These are phyloP conservation scores for Sugiyamaella pinicola DNA, from an alignment of 1,139 yeast species.

Conservation along the genomic window DNA sequence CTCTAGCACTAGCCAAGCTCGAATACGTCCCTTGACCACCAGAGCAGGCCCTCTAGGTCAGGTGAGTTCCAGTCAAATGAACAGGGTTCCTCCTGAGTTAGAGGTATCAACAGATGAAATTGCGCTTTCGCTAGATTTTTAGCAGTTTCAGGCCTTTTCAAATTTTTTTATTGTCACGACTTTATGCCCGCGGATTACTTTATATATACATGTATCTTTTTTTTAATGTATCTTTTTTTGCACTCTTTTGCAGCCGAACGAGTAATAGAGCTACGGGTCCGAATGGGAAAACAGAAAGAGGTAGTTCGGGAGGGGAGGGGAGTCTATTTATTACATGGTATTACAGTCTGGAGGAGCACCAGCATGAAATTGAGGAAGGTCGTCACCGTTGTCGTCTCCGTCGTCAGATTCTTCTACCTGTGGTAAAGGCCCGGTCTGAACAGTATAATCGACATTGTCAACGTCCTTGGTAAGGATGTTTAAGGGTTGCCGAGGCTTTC, in stretches of 20 bases:
- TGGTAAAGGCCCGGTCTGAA: slow-evolving; percentile 21
- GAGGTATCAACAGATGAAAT: slow-evolving; percentile 17
- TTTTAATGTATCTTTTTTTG: neutral
- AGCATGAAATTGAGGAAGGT: slow-evolving; percentile 14
- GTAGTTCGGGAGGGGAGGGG: neutral
- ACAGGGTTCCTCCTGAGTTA: slow-evolving; percentile 1
- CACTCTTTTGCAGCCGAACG: no score
- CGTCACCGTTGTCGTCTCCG: slow-evolving; percentile 20
- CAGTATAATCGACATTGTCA: slow-evolving; percentile 33
- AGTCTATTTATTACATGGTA: slow-evolving; percentile 28
- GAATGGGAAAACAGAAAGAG: no score
- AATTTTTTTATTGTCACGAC: neutral
- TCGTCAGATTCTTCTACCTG: slow-evolving; percentile 22
- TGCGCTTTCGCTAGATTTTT: slow-evolving; percentile 8
- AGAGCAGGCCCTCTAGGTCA: neutral
- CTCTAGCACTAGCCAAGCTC: neutral
- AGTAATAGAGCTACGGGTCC: no score
- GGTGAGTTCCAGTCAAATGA: neutral
- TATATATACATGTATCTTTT: neutral
- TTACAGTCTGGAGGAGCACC: slow-evolving; percentile 31
- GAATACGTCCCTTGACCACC: neutral
- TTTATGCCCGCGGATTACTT: slow-evolving; percentile 6
- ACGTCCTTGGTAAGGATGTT: slow-evolving; percentile 28
- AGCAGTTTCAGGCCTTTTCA: neutral
- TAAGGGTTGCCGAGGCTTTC: slow-evolving; percentile 24